These are phyloP conservation scores for Fusarium tuaranense DNA, from an alignment of 2,329 filamentous ascomycete species.

Conservation along the genomic window DNA sequence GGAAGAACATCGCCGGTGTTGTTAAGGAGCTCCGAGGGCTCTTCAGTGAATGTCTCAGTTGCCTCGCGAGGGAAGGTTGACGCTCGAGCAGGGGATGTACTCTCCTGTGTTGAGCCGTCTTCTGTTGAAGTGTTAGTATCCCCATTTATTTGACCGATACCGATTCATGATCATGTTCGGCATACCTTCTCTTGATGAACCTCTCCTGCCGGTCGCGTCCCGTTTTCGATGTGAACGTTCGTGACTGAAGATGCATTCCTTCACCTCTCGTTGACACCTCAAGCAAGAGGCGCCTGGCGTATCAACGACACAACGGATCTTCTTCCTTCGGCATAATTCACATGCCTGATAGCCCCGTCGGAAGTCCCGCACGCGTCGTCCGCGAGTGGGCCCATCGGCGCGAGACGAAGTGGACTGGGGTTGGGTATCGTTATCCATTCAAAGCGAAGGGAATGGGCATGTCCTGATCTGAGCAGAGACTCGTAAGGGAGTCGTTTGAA, in stretches of 20 bases:
- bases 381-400: background rate
- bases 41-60: background rate
- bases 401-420: background rate
- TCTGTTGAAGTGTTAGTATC: background rate
- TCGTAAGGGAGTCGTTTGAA: background rate
- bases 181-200: background rate
- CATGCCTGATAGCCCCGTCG: slow-evolving; percentile 32
- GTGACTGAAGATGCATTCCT: slow-evolving; percentile 22
- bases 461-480: background rate
- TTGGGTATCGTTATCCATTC: background rate
- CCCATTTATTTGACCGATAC: background rate
- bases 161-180: background rate
- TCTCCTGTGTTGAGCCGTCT: background rate
- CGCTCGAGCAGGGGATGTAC: background rate
- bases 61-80: background rate
- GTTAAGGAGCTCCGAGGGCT: background rate
- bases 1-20: background rate
- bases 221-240: slow-evolving; percentile 14
- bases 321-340: slow-evolving; percentile 32
- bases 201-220: background rate
- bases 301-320: slow-evolving; percentile 27
- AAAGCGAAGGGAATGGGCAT: background rate
- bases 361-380: slow-evolving; percentile 26
- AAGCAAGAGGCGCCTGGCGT: slow-evolving; percentile 15
- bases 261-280: slow-evolving; percentile 25